Conservation (phyloP, 306 rosid species). For the Vachellia collinsii region DNA sequence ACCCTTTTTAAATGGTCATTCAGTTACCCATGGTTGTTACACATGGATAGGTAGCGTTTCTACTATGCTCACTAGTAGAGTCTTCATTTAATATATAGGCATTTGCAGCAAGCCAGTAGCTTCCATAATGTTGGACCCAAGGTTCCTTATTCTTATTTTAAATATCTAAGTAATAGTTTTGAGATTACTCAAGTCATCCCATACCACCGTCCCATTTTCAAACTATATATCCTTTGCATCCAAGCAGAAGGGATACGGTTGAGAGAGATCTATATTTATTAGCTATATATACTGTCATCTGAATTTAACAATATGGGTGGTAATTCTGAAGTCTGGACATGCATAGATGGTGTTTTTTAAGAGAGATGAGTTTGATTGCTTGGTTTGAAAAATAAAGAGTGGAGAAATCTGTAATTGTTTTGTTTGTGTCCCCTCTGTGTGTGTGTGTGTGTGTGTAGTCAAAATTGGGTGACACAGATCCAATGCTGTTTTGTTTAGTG, state of each 20-base stretch:
- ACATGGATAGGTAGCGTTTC: no score
- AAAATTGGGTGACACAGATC: background rate
- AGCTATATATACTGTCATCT: background rate
- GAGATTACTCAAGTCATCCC: background rate
- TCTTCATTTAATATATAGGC: background rate
- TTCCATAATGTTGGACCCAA: background rate
- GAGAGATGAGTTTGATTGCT: background rate
- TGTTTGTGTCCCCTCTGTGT: background rate
- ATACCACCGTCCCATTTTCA: background rate
- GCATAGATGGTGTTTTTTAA: background rate
- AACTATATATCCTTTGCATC: background rate
- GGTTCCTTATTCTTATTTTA: background rate
- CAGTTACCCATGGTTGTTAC: no score
- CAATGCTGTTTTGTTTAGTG: background rate
- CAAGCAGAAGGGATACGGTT: background rate
- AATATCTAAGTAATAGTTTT: background rate
- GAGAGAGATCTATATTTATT: background rate
- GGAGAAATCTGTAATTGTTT: background rate
- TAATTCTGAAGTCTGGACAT: background rate
- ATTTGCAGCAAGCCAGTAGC: background rate
- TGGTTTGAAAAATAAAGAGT: background rate
- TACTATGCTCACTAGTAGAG: background rate
- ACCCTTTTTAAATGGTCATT: no score
- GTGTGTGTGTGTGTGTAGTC: background rate
- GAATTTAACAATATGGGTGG: background rate